Conservation (phyloP, 1,139 yeast genomes). For the Pichia norvegensis region DNA sequence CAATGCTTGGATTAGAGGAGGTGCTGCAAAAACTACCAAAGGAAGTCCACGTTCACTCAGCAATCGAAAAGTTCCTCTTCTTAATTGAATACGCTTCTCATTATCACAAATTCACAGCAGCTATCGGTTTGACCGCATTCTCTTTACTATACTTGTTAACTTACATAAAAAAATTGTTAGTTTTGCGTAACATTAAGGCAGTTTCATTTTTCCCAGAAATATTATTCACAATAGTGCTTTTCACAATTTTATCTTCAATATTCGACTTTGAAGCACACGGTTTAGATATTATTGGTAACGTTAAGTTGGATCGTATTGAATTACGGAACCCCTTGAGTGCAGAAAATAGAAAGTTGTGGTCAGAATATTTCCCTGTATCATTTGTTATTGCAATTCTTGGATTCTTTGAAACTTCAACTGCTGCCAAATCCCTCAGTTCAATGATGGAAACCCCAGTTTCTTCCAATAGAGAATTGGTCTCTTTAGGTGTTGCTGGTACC, state of each 20-base stretch:
- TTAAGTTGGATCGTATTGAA: constrained; percentile 37
- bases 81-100: constrained; percentile 36
- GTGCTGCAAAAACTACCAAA: constrained; percentile 32
- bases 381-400: constrained; percentile 83
- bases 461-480: constrained; percentile 69
- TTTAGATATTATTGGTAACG: constrained; percentile 62
- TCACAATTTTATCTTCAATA: constrained; percentile 50
- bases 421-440: constrained; percentile 72
- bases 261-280: constrained; percentile 49
- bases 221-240: constrained; percentile 56
- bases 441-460: constrained; percentile 60
- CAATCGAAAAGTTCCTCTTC: constrained; percentile 62
- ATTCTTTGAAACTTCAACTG: constrained; percentile 89
- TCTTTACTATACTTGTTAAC: constrained; percentile 36
- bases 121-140: constrained; percentile 46
- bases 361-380: constrained; percentile 45
- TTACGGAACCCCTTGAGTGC: constrained; percentile 44
- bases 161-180: constrained; percentile 34
- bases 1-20: constrained; percentile 57
- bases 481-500: constrained; percentile 72
- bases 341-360: constrained; percentile 31
- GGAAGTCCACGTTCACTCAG: constrained; percentile 59
- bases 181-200: constrained; percentile 28
- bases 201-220: constrained; percentile 74
- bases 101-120: constrained; percentile 44